A percentile compares a stretch with the other conserved stretches of the same genome.
Conservation (phyloP, 208 protist genomes). For the Wallacemonas sp. region DNA sequence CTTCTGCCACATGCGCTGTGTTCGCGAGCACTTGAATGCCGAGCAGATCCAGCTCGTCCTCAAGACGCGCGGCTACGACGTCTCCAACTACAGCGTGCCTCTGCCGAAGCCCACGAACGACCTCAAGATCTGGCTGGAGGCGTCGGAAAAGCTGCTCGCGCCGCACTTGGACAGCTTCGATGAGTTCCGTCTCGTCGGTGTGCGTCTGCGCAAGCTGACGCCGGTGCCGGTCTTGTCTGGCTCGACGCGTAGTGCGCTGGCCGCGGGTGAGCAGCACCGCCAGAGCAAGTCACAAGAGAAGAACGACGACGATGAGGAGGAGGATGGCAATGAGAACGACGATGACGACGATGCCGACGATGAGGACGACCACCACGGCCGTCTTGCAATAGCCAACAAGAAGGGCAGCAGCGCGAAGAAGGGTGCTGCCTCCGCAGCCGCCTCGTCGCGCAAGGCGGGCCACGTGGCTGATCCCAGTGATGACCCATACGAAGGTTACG, state of each 20-base stretch:
- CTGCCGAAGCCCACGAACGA: conserved; percentile 68
- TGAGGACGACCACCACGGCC: neutral
- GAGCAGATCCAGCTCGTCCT: conserved; percentile 58
- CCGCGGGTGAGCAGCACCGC: neutral
- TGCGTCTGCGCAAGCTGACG: conserved; percentile 68
- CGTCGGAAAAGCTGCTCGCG: conserved; percentile 54
- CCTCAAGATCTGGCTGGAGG: conserved; percentile 63
- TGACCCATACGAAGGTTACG: conserved; percentile 3
- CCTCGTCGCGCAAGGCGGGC: neutral
- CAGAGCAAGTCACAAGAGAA: neutral
- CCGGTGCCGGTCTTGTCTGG: neutral
- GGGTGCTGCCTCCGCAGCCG: neutral
- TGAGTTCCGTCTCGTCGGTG: conserved; percentile 75
- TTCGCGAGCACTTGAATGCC: conserved; percentile 54
- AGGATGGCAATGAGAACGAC: conserved; percentile 13
- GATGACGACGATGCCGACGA: conserved; percentile 1
- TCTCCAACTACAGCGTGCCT: conserved; percentile 58
- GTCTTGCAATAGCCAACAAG: neutral
- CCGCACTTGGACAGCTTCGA: conserved; percentile 60
- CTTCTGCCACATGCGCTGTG: conserved; percentile 50
- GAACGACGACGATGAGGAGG: conserved; percentile 17
- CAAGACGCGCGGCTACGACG: conserved; percentile 76
- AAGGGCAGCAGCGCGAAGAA: neutral
- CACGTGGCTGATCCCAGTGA: conserved; percentile 2
- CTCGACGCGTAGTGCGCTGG: neutral